Evolutionary conservation across 371 early-diverging fungal genomes (phyloP), one percentile per base, ranked within the genome.

Genomic region (Mortierella sp.): DNA sequence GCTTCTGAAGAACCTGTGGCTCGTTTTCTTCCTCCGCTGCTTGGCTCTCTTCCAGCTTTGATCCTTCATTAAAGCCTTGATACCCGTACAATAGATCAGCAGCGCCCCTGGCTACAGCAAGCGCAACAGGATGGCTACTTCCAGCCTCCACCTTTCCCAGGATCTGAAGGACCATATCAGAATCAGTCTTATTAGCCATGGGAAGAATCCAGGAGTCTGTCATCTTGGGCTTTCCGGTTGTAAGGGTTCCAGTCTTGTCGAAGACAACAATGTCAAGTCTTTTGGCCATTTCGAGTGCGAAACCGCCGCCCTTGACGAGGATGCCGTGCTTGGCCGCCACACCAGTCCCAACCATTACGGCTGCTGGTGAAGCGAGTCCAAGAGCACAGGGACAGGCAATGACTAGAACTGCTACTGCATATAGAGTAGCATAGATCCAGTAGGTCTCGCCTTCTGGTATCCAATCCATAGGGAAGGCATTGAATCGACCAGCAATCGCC

Each of bases 211-310:
- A 86, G 0, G 65, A 76, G 66, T 88, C 85, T 2, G 88, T 85
- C 40, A 91, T 89, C 10, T 77, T 72, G 52, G 89, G 88, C 45
- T 90, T 90, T 22, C 93, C 93, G 6, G 86, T 83, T 4, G 96
- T 95, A 58, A 95, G 67, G 0, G 96, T 95, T 9, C 96, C 96
- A 1, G 96, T 95, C 83, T 95, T 95, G 84, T 95, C 96, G 86
- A 97, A 98, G 76, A 96, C 97, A 70, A 97, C 96, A 33, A 97
- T 90, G 86, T 97, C 94, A 52, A 98, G 89, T 69, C 95, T 93
- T 62, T 96, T 98, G 16, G 95, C 95, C 87, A 91, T 89, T 40
- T 84, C 85, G 19, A 85, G 36, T 13, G 84, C 73, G 36, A 77
- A 74, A 57, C 85, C 75, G 63, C 78, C 74, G 38, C 84, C 85